Conservation (phyloP, 805 yeast species). For the Candida piceae region DNA sequence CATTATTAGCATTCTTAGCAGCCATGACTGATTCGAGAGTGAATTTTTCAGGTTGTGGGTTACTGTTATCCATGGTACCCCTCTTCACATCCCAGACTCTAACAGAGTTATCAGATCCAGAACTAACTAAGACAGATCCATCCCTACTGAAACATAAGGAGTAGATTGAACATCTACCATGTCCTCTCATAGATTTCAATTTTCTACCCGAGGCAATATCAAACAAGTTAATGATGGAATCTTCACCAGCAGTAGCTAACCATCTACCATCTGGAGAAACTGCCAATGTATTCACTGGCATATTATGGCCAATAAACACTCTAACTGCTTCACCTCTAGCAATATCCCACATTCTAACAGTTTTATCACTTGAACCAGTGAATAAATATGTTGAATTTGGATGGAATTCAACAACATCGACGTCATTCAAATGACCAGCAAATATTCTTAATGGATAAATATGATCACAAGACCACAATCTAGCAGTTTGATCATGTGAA, state of each 20-base stretch:
- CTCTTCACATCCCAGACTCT: conserved; percentile 94
- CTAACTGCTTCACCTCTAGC: conserved; percentile 84
- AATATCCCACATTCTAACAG: conserved; percentile 98
- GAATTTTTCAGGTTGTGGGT: conserved; percentile 62
- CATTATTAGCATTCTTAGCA: conserved; percentile 30
- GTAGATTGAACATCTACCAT: conserved; percentile 81
- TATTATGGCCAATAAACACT: conserved; percentile 86
- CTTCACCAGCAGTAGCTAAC: conserved; percentile 94
- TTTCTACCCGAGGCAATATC: conserved; percentile 90
- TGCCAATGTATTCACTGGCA: conserved; percentile 79
- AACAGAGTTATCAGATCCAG: conserved; percentile 89
- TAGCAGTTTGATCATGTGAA: conserved; percentile 95
- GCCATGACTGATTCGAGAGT: conserved; percentile 28
- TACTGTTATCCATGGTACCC: conserved; percentile 74
- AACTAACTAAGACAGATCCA: conserved; percentile 84
- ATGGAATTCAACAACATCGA: conserved; percentile 91
- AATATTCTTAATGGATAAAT: conserved; percentile 92
- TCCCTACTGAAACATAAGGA: conserved; percentile 81
- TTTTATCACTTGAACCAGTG: conserved; percentile 93
- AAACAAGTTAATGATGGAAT: conserved; percentile 83
- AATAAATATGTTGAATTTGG: conserved; percentile 93
- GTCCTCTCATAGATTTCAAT: conserved; percentile 90
- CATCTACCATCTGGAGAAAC: conserved; percentile 97
- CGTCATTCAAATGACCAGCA: conserved; percentile 97
- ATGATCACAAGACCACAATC: conserved; percentile 97